Conservation (phyloP, 345 rosid genomes). For the Murraya paniculata region DNA sequence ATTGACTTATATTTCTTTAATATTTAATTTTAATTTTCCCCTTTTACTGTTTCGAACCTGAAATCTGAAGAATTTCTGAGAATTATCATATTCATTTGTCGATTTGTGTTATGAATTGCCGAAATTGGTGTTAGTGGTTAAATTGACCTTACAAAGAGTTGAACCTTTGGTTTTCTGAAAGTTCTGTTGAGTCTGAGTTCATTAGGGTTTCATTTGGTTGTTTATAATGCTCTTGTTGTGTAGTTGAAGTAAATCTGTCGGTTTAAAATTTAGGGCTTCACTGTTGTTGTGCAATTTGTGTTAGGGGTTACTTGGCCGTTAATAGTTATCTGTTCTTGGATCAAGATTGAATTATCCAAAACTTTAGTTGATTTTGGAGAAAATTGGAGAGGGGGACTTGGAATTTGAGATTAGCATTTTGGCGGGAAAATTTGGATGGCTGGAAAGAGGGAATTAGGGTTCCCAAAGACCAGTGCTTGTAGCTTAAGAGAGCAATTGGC, state of each 20-base stretch:
- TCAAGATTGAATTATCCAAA: neutral
- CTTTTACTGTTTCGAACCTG: constrained; percentile 18
- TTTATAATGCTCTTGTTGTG: constrained; percentile 9
- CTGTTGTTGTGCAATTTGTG: neutral
- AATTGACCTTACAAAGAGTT: neutral
- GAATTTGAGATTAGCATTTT: constrained; percentile 12
- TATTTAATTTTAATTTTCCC: neutral
- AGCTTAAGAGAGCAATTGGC: constrained; percentile 69
- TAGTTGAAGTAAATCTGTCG: neutral
- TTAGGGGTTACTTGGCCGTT: constrained; percentile 11
- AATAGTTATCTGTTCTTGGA: constrained; percentile 13
- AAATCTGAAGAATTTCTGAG: constrained; percentile 22
- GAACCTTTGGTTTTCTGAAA: constrained; percentile 24
- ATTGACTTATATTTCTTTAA: neutral
- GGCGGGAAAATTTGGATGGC: constrained; percentile 49
- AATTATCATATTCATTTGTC: neutral
- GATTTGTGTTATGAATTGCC: constrained; percentile 1
- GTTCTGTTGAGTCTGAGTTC: constrained; percentile 18
- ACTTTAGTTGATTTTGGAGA: neutral
- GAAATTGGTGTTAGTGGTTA: constrained; percentile 9
- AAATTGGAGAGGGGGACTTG: neutral
- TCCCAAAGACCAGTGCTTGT: constrained; percentile 37
- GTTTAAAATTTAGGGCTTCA: constrained; percentile 17
- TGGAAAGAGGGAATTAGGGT: constrained; percentile 52
- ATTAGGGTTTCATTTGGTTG: constrained; percentile 21